These are phyloP conservation scores for Rubia peregrina DNA, from an alignment of 305 asterid species.

Conservation along the genomic window DNA sequence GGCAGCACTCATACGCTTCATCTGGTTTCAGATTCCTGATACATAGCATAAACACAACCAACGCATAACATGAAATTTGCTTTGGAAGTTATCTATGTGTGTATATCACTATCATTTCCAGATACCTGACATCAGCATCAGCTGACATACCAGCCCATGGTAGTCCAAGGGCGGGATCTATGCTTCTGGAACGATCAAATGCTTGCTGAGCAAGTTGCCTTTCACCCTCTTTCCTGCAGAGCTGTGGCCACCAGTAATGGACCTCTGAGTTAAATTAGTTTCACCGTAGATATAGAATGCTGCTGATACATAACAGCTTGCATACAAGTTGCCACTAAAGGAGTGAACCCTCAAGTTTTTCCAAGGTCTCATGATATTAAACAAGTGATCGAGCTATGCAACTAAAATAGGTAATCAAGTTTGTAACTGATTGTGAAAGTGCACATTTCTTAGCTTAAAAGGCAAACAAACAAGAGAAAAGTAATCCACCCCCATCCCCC, in stretches of 20 bases:
- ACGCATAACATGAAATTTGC: slow-evolving; percentile 15
- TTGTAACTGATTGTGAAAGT: neutral
- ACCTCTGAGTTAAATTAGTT: slow-evolving; percentile 7
- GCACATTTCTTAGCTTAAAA: neutral
- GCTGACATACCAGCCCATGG: slow-evolving; percentile 99
- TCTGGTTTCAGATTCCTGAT: slow-evolving; percentile 62
- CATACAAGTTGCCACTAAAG: neutral
- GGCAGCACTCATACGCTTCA: slow-evolving; percentile 95
- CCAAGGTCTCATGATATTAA: neutral
- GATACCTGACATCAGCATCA: slow-evolving; percentile 73
- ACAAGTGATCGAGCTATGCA: neutral
- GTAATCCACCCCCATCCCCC: too few species aligned
- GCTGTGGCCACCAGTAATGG: slow-evolving; percentile 42
- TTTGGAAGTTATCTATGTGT: neutral
- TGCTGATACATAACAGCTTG: neutral
- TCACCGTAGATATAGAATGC: neutral
- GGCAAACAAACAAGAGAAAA: neutral
- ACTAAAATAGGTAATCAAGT: neutral
- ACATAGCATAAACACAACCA: slow-evolving; percentile 19
- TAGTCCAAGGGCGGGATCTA: slow-evolving; percentile 91
- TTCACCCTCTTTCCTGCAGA: slow-evolving; percentile 67
- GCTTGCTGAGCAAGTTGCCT: slow-evolving; percentile 76
- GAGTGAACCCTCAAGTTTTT: neutral
- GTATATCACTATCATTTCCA: slow-evolving; percentile 12
- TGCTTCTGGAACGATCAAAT: slow-evolving; percentile 96